A percentile compares a stretch with the other conserved stretches of the same genome.
Conservation (phyloP, 345 rosid species). For the Citrus australasica region DNA sequence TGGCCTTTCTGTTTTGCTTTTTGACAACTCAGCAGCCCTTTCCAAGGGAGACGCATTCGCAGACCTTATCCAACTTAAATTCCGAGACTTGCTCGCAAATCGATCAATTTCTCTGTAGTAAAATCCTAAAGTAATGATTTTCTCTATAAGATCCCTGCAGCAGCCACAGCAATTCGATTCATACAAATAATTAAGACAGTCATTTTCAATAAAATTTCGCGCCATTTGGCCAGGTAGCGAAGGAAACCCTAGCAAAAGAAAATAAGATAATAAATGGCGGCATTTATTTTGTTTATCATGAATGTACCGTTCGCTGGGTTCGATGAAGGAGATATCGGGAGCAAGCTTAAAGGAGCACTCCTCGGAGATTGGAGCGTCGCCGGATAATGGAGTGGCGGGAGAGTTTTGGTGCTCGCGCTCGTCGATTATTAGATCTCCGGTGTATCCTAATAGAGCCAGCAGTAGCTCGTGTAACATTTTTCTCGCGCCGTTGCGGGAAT, state of each 20-base stretch:
- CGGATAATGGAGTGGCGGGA: slow-evolving; percentile 46
- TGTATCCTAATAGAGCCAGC: slow-evolving; percentile 78
- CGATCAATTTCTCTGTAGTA: slow-evolving; percentile 91
- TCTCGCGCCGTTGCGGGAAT: too few relatives aligned
- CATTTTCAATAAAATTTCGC: background rate
- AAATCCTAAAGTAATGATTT: slow-evolving; percentile 81
- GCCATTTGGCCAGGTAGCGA: background rate
- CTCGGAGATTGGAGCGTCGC: slow-evolving; percentile 65
- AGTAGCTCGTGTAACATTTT: slow-evolving; percentile 32
- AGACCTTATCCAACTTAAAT: slow-evolving; percentile 85
- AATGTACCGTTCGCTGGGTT: slow-evolving; percentile 77
- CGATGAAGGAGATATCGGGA: slow-evolving; percentile 83
- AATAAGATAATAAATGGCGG: background rate
- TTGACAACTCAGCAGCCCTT: slow-evolving; percentile 45
- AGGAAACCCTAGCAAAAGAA: slow-evolving; percentile 6
- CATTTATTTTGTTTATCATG: background rate
- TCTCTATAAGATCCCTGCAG: slow-evolving; percentile 79
- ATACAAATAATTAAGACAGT: background rate
- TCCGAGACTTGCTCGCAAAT: slow-evolving; percentile 65
- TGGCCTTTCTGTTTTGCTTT: slow-evolving; percentile 30
- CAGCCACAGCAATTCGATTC: background rate
- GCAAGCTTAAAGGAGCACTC: slow-evolving; percentile 77
- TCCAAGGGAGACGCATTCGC: slow-evolving; percentile 44
- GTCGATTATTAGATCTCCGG: slow-evolving; percentile 91
- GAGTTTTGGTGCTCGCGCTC: slow-evolving; percentile 70